A percentile compares a stretch with the other conserved stretches of the same genome.
Evolutionary conservation across 2,329 filamentous ascomycete genomes (phyloP).

Genomic region (Dryadomyces quercivorus): DNA sequence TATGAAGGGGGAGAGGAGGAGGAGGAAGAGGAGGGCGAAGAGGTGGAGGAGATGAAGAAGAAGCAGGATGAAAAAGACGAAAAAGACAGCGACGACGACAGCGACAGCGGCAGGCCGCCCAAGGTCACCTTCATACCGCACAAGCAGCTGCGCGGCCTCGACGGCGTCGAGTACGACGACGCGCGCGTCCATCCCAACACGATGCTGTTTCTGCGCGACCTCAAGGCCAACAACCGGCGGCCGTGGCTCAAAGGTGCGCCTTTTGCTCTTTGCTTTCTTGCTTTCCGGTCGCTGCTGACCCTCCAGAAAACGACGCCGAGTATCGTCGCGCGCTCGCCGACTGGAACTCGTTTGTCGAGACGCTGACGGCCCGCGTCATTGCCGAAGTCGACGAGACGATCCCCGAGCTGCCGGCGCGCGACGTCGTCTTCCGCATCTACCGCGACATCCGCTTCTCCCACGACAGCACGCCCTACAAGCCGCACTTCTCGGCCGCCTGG

Average conservation of each 20-base stretch:
- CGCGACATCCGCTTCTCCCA: slow-evolving; percentile 76
- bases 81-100: slow-evolving; percentile 25
- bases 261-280: neutral
- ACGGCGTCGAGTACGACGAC: slow-evolving; percentile 36
- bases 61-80: slow-evolving; percentile 20
- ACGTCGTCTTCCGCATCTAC: slow-evolving; percentile 79
- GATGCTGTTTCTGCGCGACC: slow-evolving; percentile 41
- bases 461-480: slow-evolving; percentile 76
- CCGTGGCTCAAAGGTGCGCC: slow-evolving; percentile 47
- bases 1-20: slow-evolving; percentile 13
- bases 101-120: slow-evolving; percentile 22
- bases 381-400: slow-evolving; percentile 62
- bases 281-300: neutral
- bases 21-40: slow-evolving; percentile 11
- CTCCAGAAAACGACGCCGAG: slow-evolving; percentile 62
- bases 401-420: slow-evolving; percentile 75
- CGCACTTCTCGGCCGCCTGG: slow-evolving; percentile 77
- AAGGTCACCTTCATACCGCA: slow-evolving; percentile 28
- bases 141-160: slow-evolving; percentile 26
- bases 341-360: slow-evolving; percentile 68
- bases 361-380: slow-evolving; percentile 56
- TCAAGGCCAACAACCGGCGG: slow-evolving; percentile 47
- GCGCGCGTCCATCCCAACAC: slow-evolving; percentile 45
- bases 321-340: slow-evolving; percentile 69
- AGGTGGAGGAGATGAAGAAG: slow-evolving; percentile 17